Evolutionary conservation across 441 rosid species (phyloP).

Genomic region (Euphorbia neoarborescens): DNA sequence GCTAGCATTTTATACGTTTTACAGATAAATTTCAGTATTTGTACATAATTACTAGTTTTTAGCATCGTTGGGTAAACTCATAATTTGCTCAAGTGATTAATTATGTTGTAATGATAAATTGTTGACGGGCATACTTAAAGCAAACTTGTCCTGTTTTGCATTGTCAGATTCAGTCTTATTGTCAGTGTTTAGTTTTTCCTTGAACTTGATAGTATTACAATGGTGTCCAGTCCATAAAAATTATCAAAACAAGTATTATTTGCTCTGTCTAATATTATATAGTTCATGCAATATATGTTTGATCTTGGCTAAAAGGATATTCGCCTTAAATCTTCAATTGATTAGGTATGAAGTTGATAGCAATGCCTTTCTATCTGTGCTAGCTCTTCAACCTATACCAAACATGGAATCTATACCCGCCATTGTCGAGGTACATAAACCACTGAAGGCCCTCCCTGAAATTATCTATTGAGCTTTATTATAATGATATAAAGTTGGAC

Average conservation of each 20-base stretch:
- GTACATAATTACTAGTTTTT: background rate
- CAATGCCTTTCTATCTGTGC: conserved; percentile 82
- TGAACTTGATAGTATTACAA: background rate
- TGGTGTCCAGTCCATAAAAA: conserved; percentile 3
- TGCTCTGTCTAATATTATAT: background rate
- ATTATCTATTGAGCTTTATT: conserved; percentile 2
- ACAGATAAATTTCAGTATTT: background rate
- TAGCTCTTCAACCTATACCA: conserved; percentile 82
- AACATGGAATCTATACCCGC: conserved; percentile 69
- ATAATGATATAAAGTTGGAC: conserved; percentile 12
- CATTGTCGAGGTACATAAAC: conserved; percentile 73
- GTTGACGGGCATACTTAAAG: background rate
- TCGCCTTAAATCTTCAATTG: conserved; percentile 25
- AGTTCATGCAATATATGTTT: background rate
- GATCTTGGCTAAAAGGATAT: conserved; percentile 17
- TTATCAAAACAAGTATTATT: background rate
- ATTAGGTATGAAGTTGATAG: conserved; percentile 88
- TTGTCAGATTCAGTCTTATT: background rate
- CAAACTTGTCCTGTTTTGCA: background rate
- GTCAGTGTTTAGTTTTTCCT: background rate
- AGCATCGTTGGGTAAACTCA: background rate
- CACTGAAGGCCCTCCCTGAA: background rate
- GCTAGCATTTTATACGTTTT: background rate
- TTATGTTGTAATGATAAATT: background rate
- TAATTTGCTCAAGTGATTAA: background rate